phyloP scores from a whole-genome alignment of 2,329 filamentous ascomycete species.

The Meredithiella fracta region DNA sequence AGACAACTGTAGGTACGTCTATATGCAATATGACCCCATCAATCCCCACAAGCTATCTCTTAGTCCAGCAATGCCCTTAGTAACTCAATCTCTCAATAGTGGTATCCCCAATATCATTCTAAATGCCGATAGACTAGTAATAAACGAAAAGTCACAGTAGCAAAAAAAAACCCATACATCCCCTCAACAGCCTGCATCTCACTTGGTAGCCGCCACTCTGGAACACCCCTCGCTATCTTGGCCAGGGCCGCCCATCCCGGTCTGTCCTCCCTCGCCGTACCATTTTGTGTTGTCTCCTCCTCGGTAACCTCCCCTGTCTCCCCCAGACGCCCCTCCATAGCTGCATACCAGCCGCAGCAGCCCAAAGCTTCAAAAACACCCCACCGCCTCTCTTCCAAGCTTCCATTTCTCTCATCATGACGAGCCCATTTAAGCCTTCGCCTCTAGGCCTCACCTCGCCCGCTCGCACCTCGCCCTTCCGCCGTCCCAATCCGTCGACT shows the following conservation, averaged over 20 bases:
- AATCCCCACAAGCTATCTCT: no score
- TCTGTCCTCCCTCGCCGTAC: neutral
- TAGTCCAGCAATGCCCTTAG: no score
- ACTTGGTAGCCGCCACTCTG: neutral
- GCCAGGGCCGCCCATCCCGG: neutral
- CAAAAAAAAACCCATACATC: no score
- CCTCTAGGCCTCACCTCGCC: slow-evolving; percentile 55
- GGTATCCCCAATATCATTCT: no score
- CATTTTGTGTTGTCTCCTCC: neutral
- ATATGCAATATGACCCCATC: no score
- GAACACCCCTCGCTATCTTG: neutral
- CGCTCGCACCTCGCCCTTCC: slow-evolving; percentile 46
- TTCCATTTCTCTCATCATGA: slow-evolving; percentile 2
- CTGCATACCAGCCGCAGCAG: neutral
- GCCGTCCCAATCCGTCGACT: slow-evolving; percentile 43
- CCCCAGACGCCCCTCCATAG: neutral
- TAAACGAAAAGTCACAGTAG: neutral
- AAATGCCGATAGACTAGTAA: neutral
- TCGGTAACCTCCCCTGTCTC: slow-evolving; percentile 1
- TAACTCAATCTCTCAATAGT: no score
- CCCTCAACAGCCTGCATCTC: no score
- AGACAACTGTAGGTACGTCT: no score
- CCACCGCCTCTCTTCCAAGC: neutral
- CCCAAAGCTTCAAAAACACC: neutral
- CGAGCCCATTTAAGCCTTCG: slow-evolving; percentile 45